Evolutionary conservation across 1,284 basidiomycete species (phyloP), one percentile per base, ranked within the genome.

Genomic region (Peniophora sp.): DNA sequence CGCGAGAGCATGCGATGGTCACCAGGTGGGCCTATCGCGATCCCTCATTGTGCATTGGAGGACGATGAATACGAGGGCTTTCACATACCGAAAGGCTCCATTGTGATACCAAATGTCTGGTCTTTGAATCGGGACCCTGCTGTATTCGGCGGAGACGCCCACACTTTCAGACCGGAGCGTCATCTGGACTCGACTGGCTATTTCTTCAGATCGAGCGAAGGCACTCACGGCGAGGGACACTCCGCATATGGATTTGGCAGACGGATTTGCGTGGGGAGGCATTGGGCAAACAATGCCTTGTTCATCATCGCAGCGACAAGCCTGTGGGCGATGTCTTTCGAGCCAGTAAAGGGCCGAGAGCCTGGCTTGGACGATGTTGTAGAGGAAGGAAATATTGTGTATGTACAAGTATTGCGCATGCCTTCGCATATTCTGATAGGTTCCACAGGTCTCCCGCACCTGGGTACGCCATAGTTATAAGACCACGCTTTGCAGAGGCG

Each of bases 281-380:
- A 70, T 43, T 57, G 70, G 3, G 68, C 68, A n/a, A 62, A 64
- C 49, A 57, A 64, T 34, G 61, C 60, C 3, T 53, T 69, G 22
- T 58, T 61, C 47, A 66, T 69, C 55, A 64, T 60, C 37, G 49
- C 60, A 0, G 65, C 68, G 0, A 54, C 55, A 39, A 50, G 67
- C 18, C 58, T 67, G 2, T 69, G 68, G 68, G 59, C 64, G 9
- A 63, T 65, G 49, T 48, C 62, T 24, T 59, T 68, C n/a, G 39
- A 22, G 39, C 15, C n/a, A 15, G 39, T 41, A 6, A 41, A 41
- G 15, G 39, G 20, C 39, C n/a, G n/a, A 6, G 39, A 41, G 15
- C 20, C 20, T n/a, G 39, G n/a, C 20, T 6, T 41, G n/a, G 35
- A 36, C 20, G 8, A 6, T 6, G 8, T 41, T 41, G 12, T 41